Evolutionary conservation across 2,329 filamentous ascomycete genomes (phyloP).

Genomic region (Penicillium sp.): DNA sequence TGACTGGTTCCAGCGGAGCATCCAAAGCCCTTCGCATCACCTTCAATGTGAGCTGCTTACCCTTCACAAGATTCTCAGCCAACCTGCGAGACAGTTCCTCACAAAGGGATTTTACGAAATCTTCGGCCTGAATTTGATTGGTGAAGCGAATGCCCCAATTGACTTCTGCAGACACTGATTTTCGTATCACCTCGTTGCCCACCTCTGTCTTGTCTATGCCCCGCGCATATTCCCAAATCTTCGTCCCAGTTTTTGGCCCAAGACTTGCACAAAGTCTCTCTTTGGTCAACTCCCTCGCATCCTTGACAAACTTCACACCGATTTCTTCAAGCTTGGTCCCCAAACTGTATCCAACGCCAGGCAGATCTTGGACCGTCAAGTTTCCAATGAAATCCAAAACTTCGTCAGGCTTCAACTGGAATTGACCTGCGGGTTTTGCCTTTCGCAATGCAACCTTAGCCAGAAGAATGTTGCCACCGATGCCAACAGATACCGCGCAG

Average conservation of each 20-base stretch:
- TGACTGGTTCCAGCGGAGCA: conserved; percentile 83
- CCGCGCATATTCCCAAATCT: conserved; percentile 80
- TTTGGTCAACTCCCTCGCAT: conserved; percentile 69
- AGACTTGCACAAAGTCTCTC: conserved; percentile 68
- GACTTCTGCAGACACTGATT: conserved; percentile 94
- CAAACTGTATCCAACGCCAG: conserved; percentile 88
- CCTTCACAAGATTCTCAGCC: conserved; percentile 76
- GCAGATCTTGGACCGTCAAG: conserved; percentile 72
- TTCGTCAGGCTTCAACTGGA: conserved; percentile 76
- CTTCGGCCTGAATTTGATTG: conserved; percentile 84
- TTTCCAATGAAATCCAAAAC: conserved; percentile 70
- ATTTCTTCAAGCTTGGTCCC: conserved; percentile 82
- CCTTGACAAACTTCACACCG: conserved; percentile 73
- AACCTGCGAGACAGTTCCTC: conserved; percentile 77
- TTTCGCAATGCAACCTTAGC: conserved; percentile 86
- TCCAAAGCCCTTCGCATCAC: conserved; percentile 83
- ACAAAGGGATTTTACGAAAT: conserved; percentile 80
- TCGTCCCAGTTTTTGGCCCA: conserved; percentile 88
- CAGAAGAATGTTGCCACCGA: conserved; percentile 81
- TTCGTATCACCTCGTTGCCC: conserved; percentile 75
- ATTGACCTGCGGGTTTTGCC: conserved; percentile 91
- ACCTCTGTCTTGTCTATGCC: conserved; percentile 84
- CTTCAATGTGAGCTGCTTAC: conserved; percentile 84
- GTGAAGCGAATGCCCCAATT: conserved; percentile 98
- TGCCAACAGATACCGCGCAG: conserved; percentile 86